These are phyloP conservation scores for Aspergillus asperescens DNA, from an alignment of 495 filamentous ascomycete species.

Conservation along the genomic window DNA sequence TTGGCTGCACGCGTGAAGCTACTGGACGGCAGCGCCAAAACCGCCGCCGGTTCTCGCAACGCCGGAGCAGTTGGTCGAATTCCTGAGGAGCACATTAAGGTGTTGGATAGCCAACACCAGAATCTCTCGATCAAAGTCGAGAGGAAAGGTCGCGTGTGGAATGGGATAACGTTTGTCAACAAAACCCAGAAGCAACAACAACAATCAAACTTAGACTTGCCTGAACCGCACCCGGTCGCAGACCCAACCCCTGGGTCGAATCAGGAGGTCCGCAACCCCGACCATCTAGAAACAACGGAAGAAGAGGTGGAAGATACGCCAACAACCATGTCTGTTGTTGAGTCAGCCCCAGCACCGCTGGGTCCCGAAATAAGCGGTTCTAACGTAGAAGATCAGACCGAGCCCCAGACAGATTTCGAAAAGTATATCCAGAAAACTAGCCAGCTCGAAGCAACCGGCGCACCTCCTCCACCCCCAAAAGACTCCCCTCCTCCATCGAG, in stretches of 20 bases:
- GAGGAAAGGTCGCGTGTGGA: constrained; percentile 61
- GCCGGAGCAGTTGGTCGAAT: constrained; percentile 61
- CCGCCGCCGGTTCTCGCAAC: constrained; percentile 29
- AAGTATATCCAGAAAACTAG: constrained; percentile 43
- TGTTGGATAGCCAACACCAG: constrained; percentile 59
- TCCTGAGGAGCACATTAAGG: constrained; percentile 64
- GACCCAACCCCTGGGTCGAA: constrained; percentile 2
- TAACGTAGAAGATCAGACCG: constrained; percentile 10
- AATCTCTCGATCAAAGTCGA: constrained; percentile 51
- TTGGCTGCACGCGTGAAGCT: constrained; percentile 72
- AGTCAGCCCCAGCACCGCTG: constrained; percentile 24
- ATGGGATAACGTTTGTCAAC: constrained; percentile 30
- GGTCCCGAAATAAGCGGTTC: constrained; percentile 12
- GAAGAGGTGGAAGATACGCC: constrained; percentile 12
- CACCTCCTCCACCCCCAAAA: constrained; percentile 40
- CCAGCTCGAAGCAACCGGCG: constrained; percentile 30
- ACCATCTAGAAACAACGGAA: neutral
- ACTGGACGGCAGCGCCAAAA: constrained; percentile 55
- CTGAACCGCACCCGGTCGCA: constrained; percentile 11
- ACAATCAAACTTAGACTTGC: constrained; percentile 15
- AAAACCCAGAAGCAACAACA: constrained; percentile 13
- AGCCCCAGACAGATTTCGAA: constrained; percentile 37
- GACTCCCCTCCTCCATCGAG: constrained; percentile 34
- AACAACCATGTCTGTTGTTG: constrained; percentile 33
- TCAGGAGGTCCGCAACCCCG: constrained; percentile 4